phyloP scores from a whole-genome alignment of 2,329 filamentous ascomycete species.

The Endoconidiophora laricicola region DNA sequence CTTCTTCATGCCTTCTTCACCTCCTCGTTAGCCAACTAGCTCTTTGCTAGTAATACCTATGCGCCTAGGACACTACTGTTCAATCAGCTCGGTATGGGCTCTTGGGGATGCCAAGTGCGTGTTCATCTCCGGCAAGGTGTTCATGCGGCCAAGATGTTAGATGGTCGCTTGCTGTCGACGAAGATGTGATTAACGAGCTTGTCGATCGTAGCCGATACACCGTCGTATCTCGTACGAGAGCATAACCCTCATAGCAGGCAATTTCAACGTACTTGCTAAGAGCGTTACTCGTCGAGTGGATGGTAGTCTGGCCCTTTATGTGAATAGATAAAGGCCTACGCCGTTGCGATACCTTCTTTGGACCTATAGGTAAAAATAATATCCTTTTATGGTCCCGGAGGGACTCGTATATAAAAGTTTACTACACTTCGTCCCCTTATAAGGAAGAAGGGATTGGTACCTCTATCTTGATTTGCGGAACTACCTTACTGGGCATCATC shows the following conservation, averaged over 20 bases:
- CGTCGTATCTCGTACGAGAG: not conserved
- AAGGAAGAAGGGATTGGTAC: too few relatives aligned
- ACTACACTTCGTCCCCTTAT: too few relatives aligned
- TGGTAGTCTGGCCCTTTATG: not conserved
- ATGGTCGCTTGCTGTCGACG: conserved; percentile 21
- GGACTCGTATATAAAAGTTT: too few relatives aligned
- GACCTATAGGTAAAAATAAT: not conserved
- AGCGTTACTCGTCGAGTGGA: not conserved
- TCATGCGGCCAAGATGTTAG: too few relatives aligned
- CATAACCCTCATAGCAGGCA: not conserved
- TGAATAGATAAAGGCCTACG: not conserved
- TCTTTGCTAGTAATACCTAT: not conserved
- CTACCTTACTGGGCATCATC: not conserved
- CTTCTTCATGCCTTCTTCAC: not conserved
- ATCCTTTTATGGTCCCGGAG: not conserved
- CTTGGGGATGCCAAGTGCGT: too few relatives aligned
- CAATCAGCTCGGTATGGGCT: too few relatives aligned
- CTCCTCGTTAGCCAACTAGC: not conserved
- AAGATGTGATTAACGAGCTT: not conserved
- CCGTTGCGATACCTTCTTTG: not conserved
- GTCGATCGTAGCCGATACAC: not conserved
- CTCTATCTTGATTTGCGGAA: too few relatives aligned
- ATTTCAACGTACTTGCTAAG: not conserved
- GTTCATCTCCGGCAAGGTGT: too few relatives aligned
- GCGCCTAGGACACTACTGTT: not conserved